Conservation (phyloP, 768 basidiomycete species). For the Pulveroboletus frians region DNA sequence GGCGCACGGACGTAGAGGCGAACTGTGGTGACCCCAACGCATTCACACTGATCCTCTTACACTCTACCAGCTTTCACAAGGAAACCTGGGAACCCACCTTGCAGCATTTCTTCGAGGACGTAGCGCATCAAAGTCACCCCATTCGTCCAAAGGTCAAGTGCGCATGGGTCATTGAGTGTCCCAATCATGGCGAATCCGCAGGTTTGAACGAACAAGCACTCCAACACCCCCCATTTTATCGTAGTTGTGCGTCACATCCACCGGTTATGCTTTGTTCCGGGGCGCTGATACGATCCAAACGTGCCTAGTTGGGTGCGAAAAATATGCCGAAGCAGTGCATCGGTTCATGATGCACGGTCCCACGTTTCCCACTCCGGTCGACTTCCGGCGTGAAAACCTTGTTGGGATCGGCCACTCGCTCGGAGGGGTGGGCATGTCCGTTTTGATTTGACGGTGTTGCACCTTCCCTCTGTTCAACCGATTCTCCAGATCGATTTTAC, state of each 20-base stretch:
- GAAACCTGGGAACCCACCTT: conserved; percentile 68
- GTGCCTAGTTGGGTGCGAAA: conserved; percentile 54
- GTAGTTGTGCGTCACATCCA: conserved; percentile 37
- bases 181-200: conserved; percentile 65
- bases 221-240: conserved; percentile 39
- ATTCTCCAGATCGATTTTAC: conserved; percentile 45
- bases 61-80: conserved; percentile 71
- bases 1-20: conserved; percentile 37
- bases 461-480: neutral
- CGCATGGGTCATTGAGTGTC: conserved; percentile 67
- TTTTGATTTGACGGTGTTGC: neutral
- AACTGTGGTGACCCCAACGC: conserved; percentile 38
- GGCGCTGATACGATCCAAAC: neutral
- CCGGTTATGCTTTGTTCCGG: neutral
- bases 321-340: conserved; percentile 55
- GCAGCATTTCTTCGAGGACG: conserved; percentile 39
- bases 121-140: neutral
- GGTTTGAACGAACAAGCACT: conserved; percentile 47
- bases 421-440: conserved; percentile 61
- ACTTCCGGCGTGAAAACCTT: conserved; percentile 47
- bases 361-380: conserved; percentile 35
- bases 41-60: conserved; percentile 55
- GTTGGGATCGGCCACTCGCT: conserved; percentile 67
- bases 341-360: conserved; percentile 47
- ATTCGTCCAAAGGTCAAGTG: conserved; percentile 22